Conservation (phyloP, 441 rosid genomes). For the Croton laevigatus region DNA sequence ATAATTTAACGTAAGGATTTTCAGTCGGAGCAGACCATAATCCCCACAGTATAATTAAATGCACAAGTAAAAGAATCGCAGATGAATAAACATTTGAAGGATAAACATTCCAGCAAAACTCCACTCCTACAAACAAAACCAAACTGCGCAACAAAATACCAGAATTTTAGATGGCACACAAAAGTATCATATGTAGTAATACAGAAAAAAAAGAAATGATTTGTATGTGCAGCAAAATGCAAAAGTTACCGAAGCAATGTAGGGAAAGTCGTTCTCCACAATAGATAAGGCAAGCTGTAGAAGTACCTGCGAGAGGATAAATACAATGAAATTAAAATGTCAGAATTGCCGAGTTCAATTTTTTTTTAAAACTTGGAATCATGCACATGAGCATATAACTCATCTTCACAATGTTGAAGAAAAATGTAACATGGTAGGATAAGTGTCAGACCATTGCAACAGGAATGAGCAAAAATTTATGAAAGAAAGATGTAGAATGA, state of each 20-base stretch:
- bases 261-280: constrained; percentile 77
- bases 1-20: constrained; percentile 47
- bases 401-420: not conserved
- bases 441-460: not conserved
- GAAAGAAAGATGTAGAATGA: not conserved
- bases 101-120: constrained; percentile 86
- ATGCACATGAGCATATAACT: not conserved
- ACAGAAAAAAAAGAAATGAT: not conserved
- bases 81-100: constrained; percentile 77
- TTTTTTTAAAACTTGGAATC: not conserved
- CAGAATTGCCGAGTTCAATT: not conserved
- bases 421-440: not conserved
- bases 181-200: not conserved
- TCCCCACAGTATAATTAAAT: constrained; percentile 61
- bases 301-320: constrained; percentile 62
- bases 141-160: constrained; percentile 38
- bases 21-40: constrained; percentile 59
- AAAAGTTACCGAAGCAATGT: constrained; percentile 57
- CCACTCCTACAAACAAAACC: constrained; percentile 59
- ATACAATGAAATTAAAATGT: not conserved
- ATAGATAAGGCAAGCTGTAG: constrained; percentile 70
- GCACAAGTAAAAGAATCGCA: constrained; percentile 52
- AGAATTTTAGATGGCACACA: not conserved
- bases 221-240: not conserved
- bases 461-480: not conserved